phyloP scores from a whole-genome alignment of 1,139 yeast genomes.

The Magnusiomyces paraingens region DNA sequence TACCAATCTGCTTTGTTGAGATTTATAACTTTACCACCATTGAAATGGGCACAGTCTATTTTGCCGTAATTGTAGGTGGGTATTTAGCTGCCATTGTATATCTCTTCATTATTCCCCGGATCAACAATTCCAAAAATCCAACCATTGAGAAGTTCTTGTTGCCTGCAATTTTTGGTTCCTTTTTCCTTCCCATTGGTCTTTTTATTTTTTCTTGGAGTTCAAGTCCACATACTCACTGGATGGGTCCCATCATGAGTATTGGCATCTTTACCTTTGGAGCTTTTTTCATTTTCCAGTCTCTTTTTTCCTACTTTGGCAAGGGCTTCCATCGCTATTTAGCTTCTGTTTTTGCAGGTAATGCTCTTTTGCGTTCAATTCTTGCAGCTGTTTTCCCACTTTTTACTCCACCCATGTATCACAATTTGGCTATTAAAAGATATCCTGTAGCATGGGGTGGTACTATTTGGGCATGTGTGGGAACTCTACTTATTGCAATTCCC shows the following conservation, averaged over 20 bases:
- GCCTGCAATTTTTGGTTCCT: conserved; percentile 44
- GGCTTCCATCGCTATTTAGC: conserved; percentile 67
- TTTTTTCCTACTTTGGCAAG: conserved; percentile 62
- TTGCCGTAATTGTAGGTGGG: conserved; percentile 43
- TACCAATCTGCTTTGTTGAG: conserved; percentile 48
- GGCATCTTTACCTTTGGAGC: conserved; percentile 71
- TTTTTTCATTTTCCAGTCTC: conserved; percentile 65
- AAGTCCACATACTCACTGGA: conserved; percentile 59
- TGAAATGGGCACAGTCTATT: conserved; percentile 44
- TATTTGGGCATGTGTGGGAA: conserved; percentile 41
- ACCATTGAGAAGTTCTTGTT: conserved; percentile 18
- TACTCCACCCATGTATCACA: conserved; percentile 43
- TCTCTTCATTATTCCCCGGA: conserved; percentile 6
- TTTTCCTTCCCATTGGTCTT: conserved; percentile 60
- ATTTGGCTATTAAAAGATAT: conserved; percentile 40
- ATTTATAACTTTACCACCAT: conserved; percentile 44
- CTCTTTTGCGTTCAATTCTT: conserved; percentile 42
- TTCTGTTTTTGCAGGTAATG: conserved; percentile 51
- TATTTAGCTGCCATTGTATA: conserved; percentile 22
- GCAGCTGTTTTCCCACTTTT: conserved; percentile 55
- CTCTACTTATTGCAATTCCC: conserved; percentile 43
- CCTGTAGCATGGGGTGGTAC: conserved; percentile 56
- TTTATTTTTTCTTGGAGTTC: conserved; percentile 84
- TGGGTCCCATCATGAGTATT: conserved; percentile 69
- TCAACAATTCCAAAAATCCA: conserved; percentile 3